Evolutionary conservation across 805 yeast species (phyloP).

Genomic region (Candida railenensis): DNA sequence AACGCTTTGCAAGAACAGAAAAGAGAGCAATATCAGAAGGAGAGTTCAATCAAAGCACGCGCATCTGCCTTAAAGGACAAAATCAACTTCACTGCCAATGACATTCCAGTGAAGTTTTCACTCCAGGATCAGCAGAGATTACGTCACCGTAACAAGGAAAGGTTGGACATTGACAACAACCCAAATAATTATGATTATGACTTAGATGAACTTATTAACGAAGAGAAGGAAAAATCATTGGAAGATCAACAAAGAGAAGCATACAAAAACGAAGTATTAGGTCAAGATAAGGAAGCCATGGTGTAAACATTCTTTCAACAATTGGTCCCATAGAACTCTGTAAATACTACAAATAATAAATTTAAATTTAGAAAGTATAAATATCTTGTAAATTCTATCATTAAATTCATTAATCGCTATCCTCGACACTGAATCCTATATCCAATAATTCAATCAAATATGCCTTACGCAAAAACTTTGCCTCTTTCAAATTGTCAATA

Average conservation of each 20-base stretch:
- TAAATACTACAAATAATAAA: no score
- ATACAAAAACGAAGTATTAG: conserved; percentile 4
- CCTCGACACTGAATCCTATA: not conserved
- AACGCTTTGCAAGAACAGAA: conserved; percentile 8
- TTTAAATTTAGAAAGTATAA: not conserved
- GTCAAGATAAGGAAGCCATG: conserved; percentile 8
- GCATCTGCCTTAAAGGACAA: conserved; percentile 27
- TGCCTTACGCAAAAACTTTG: not conserved
- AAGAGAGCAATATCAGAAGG: conserved; percentile 8
- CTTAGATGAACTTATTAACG: conserved; percentile 41
- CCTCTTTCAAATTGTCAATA: not conserved
- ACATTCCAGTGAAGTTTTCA: conserved; percentile 35
- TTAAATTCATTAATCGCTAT: not conserved
- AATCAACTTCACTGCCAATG: conserved; percentile 32
- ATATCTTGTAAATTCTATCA: not conserved
- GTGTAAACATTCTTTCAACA: no score
- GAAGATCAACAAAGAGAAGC: conserved; percentile 5
- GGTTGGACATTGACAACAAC: conserved; percentile 32
- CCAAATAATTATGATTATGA: conserved; percentile 45
- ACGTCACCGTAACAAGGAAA: conserved; percentile 31
- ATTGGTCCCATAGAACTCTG: not conserved
- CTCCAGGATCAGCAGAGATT: conserved; percentile 21
- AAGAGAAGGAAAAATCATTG: conserved; percentile 27
- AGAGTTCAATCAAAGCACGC: conserved; percentile 12
- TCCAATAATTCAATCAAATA: conserved; percentile 2